Evolutionary conservation across 257 asterid genomes (phyloP).

Genomic region (Paulownia fortunei): DNA sequence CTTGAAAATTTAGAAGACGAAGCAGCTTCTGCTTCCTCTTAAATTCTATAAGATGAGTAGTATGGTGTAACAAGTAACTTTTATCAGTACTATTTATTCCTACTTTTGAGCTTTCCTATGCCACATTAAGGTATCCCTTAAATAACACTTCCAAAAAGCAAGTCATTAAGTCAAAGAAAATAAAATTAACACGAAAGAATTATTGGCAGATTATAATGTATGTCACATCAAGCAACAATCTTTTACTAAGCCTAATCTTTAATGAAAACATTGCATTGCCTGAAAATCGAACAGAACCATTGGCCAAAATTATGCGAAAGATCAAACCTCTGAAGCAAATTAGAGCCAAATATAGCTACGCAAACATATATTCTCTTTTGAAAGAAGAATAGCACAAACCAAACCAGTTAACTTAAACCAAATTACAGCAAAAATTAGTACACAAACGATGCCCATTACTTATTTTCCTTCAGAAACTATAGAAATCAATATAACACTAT

Average conservation of each 20-base stretch:
- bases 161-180: not conserved
- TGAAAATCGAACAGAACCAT: not conserved
- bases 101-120: not conserved
- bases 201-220: not conserved
- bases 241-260: not conserved
- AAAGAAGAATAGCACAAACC: not conserved
- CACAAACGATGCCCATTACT: conserved; percentile 23
- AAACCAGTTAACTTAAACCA: not conserved
- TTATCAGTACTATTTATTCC: not conserved
- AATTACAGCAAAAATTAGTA: conserved; percentile 2
- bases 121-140: not conserved
- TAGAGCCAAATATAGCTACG: no score
- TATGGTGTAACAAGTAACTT: not conserved
- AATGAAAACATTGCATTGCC: not conserved
- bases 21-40: not conserved
- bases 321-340: no score
- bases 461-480: not conserved
- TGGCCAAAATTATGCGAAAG: no score
- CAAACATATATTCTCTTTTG: no score
- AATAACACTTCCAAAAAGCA: not conserved
- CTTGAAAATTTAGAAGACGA: not conserved
- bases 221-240: no score
- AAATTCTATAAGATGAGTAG: not conserved
- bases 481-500: conserved; percentile 1
- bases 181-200: not conserved